Percentiles rank a stretch among this genome's conserved stretches.
Conservation (phyloP, 129 eudicot species). For the Pseudognaphalium luteoalbum region DNA sequence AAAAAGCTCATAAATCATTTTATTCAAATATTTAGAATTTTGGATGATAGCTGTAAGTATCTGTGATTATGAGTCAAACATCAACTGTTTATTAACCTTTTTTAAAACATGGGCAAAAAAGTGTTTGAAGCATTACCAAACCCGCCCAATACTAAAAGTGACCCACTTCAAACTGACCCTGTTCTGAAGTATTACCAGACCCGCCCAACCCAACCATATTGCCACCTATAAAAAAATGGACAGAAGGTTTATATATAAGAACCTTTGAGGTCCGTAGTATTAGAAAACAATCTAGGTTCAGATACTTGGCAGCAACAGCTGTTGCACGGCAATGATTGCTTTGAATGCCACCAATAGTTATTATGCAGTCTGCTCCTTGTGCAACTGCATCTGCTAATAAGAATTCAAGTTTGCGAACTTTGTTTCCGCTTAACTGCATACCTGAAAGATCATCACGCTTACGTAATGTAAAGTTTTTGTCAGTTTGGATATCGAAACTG, state of each 20-base stretch:
- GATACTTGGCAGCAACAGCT: conserved; percentile 95
- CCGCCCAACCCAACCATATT: neutral
- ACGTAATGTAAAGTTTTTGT: conserved; percentile 30
- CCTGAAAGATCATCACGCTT: conserved; percentile 99
- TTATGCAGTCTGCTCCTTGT: conserved; percentile 88
- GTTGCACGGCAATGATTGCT: conserved; percentile 99
- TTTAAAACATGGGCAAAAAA: neutral
- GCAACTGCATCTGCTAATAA: conserved; percentile 95
- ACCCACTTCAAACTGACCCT: neutral
- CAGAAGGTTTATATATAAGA: conserved; percentile 10
- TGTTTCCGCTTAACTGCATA: conserved; percentile 98
- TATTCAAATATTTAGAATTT: neutral
- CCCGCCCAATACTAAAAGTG: neutral
- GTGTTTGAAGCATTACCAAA: neutral
- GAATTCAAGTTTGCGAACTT: conserved; percentile 95
- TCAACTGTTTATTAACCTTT: neutral
- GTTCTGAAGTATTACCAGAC: neutral
- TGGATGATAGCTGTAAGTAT: neutral
- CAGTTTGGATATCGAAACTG: conserved; percentile 15
- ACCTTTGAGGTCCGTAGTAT: conserved; percentile 97
- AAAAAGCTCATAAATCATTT: too few relatives aligned
- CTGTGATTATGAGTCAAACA: neutral
- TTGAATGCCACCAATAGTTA: conserved; percentile 97
- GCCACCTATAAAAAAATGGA: neutral
- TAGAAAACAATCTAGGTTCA: conserved; percentile 85